These are phyloP conservation scores for Boletus fagicola DNA, from an alignment of 768 basidiomycete species.

Conservation along the genomic window DNA sequence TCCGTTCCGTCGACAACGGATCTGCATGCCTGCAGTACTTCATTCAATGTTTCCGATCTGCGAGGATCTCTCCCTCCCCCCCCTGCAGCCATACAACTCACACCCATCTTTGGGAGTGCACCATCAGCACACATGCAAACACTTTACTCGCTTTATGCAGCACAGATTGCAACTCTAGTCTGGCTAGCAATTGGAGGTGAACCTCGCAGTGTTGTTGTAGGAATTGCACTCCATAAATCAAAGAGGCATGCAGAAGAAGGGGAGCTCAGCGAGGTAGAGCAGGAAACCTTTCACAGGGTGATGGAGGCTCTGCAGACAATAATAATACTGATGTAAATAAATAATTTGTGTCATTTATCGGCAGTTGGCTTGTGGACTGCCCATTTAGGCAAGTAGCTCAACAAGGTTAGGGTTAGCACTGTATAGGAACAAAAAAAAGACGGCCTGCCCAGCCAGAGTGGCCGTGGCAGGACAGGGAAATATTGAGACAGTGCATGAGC, in stretches of 20 bases:
- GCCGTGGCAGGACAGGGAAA: constrained; percentile 71
- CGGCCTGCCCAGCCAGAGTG: constrained; percentile 50
- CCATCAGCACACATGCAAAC: constrained; percentile 67
- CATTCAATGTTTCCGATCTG: constrained; percentile 36
- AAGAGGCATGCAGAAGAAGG: constrained; percentile 22
- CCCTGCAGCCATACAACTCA: constrained; percentile 72
- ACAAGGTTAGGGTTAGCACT: constrained; percentile 31
- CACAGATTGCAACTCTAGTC: constrained; percentile 84
- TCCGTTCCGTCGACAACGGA: constrained; percentile 64
- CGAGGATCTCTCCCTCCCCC: constrained; percentile 49
- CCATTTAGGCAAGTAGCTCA: too few species aligned
- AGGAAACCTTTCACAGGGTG: constrained; percentile 45
- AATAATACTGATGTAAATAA: constrained; percentile 33
- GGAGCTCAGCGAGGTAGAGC: constrained; percentile 40
- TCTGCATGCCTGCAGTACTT: constrained; percentile 42
- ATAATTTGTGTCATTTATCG: not conserved
- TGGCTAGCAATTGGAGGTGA: constrained; percentile 57
- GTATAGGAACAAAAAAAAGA: constrained; percentile 29
- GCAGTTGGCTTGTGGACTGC: too few species aligned
- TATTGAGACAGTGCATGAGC: constrained; percentile 79
- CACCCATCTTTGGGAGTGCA: constrained; percentile 73
- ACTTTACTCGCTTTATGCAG: constrained; percentile 75
- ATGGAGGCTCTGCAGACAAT: constrained; percentile 47
- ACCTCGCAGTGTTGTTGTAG: constrained; percentile 67
- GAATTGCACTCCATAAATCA: constrained; percentile 59